These are phyloP conservation scores for Tylopilus vinaceipallidus DNA, from an alignment of 768 basidiomycete species.

Conservation along the genomic window DNA sequence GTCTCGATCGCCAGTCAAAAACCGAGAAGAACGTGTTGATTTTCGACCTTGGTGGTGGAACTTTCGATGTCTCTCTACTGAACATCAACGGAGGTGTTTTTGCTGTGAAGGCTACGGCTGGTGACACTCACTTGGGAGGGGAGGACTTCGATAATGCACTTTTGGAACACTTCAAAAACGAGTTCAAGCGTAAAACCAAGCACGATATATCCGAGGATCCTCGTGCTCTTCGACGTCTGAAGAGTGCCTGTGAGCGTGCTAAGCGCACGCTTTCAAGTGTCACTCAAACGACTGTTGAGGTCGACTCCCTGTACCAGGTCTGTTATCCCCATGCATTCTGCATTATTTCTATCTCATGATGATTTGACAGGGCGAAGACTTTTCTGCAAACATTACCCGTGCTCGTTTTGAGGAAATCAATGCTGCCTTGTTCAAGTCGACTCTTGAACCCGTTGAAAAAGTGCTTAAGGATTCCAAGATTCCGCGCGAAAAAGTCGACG, in stretches of 20 bases:
- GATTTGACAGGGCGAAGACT: constrained; percentile 82
- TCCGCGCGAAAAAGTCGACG: constrained; percentile 94
- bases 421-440: constrained; percentile 91
- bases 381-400: constrained; percentile 98
- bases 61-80: constrained; percentile 98
- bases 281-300: constrained; percentile 98
- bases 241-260: constrained; percentile 98
- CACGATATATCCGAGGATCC: constrained; percentile 96
- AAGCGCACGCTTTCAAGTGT: constrained; percentile 99
- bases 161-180: constrained; percentile 98
- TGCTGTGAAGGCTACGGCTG: constrained; percentile 98
- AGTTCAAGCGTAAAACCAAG: constrained; percentile 98
- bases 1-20: constrained; percentile 93
- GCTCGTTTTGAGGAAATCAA: constrained; percentile 99
- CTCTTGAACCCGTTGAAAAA: constrained; percentile 97
- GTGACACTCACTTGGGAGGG: constrained; percentile 99
- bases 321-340: constrained; percentile 14
- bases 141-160: constrained; percentile 99
- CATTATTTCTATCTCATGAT: constrained; percentile 8
- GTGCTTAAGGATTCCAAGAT: constrained; percentile 99
- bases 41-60: constrained; percentile 99
- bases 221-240: constrained; percentile 92
- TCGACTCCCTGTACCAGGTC: constrained; percentile 96
- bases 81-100: constrained; percentile 99
- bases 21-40: constrained; percentile 98